Conservation (phyloP, 2,329 filamentous ascomycete species). For the Atkinsonella hypoxylon region DNA sequence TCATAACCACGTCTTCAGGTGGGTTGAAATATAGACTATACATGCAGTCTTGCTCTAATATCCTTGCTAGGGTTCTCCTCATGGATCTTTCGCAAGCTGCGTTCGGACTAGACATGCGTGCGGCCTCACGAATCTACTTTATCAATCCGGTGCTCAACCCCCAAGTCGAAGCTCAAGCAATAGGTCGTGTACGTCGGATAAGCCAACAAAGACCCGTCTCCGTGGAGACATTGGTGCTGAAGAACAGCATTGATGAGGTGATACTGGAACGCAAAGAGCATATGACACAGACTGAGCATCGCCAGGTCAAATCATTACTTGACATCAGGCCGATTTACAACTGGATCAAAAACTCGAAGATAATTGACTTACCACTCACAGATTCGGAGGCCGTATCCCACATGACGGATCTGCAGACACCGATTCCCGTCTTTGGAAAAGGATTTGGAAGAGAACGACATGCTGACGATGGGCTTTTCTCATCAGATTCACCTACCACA, state of each 20-base stretch:
- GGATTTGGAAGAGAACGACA: conserved; percentile 30
- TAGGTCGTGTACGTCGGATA: conserved; percentile 80
- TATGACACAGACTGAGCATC: conserved; percentile 60
- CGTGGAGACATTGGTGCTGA: conserved; percentile 76
- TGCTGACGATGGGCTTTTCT: conserved; percentile 34
- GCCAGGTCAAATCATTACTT: conserved; percentile 41
- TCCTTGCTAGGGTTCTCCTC: conserved; percentile 51
- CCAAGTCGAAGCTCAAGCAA: conserved; percentile 76
- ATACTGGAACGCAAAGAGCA: conserved; percentile 62
- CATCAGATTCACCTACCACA: conserved; percentile 11
- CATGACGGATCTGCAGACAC: conserved; percentile 32
- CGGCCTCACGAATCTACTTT: conserved; percentile 79
- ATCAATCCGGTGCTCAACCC: conserved; percentile 80
- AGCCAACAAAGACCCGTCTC: conserved; percentile 68
- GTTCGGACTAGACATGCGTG: conserved; percentile 74
- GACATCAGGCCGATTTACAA: conserved; percentile 46
- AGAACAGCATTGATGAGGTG: conserved; percentile 71
- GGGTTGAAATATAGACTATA: not conserved
- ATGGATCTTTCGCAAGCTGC: conserved; percentile 90
- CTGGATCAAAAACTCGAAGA: conserved; percentile 43
- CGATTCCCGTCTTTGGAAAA: conserved; percentile 39
- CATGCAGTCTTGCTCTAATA: conserved; percentile 1
- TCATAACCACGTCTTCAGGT: conserved; percentile 49
- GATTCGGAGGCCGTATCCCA: conserved; percentile 28
- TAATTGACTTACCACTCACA: conserved; percentile 23